Evolutionary conservation across 768 basidiomycete species (phyloP).

Genomic region (Amanita pseudoporphyria): DNA sequence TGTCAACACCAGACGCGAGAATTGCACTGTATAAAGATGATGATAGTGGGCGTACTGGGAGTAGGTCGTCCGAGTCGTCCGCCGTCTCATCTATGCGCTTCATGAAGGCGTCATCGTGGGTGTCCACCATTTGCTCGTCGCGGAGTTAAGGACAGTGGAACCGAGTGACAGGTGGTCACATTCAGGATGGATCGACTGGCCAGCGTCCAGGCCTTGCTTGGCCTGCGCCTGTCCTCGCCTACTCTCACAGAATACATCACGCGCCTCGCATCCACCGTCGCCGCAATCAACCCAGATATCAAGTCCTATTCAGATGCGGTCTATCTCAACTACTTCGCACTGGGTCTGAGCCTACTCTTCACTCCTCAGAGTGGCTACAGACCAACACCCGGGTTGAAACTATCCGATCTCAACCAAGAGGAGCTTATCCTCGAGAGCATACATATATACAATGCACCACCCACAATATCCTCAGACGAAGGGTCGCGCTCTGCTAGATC

Average conservation of each 20-base stretch:
- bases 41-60: background rate
- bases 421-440: slow-evolving; percentile 43
- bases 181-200: slow-evolving; percentile 10
- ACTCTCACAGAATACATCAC: slow-evolving; percentile 33
- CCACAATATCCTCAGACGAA: slow-evolving; percentile 9
- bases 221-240: slow-evolving; percentile 39
- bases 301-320: slow-evolving; percentile 76
- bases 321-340: slow-evolving; percentile 74
- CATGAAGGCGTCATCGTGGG: background rate
- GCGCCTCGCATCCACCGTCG: slow-evolving; percentile 13
- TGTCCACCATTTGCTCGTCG: no score
- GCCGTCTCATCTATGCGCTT: background rate
- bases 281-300: slow-evolving; percentile 41
- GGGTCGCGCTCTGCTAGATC: slow-evolving; percentile 24
- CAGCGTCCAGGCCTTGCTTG: slow-evolving; percentile 31
- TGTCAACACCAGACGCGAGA: slow-evolving; percentile 16
- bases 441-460: slow-evolving; percentile 70
- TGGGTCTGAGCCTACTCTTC: slow-evolving; percentile 81
- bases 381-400: slow-evolving; percentile 34
- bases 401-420: slow-evolving; percentile 38
- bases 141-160: no score
- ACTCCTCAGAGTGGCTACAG: slow-evolving; percentile 55
- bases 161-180: background rate
- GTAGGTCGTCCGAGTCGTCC: background rate
- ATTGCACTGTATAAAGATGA: slow-evolving; percentile 12